Base-by-base conservation (phyloP, 257 asterid genomes). In the Pogostemon cablin region DNA sequence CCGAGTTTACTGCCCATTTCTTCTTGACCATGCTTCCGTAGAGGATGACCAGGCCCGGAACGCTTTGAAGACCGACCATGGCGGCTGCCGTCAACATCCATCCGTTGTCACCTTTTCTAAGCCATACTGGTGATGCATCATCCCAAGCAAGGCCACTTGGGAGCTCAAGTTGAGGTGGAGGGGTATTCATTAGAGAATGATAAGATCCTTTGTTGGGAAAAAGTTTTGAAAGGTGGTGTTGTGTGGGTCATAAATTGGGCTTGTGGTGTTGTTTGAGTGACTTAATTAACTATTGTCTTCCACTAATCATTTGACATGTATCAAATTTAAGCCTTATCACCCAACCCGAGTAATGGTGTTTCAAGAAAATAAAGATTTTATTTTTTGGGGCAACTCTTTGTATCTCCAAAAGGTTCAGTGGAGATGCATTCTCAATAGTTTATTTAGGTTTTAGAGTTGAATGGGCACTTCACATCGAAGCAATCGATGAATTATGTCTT, bases 1-100 rank as follows among this genome's bases (percentile, higher is more conserved):
- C 87, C 2, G 96, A 88, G 70, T 86, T 86, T 0, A 86, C 95
- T 2, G 92, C 95, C 95, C 91, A 88, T 69, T 88, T 88, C 11
- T 86, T 88, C 80, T 88, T 86, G 3, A 86, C 90, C 87, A 88
- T 86, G 80, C 90, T 83, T n/a, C 96, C 96, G 62, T 88, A 88
- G 8, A 88, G 70, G 1, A 88, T 83, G 2, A 88, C 85, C 0
- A 88, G 87, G 42, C 96, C 96, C 4, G 92, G 95, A 7, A 88
- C 86, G 67, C 92, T 88, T 60, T 86, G 96, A 2, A 88, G 83
- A 9, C 96, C 96, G n/a, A 88, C 96, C 87, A 88, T 77, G 58
- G 96, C 35, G 1, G 90, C 85, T 0, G 96, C 86, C 1, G 86
- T 88, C 63, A 86, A 72, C 63, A 78, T 78, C 92, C 90, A 88